Conservation (phyloP, 1,284 basidiomycete genomes). For the Trichosporon ovoides region DNA sequence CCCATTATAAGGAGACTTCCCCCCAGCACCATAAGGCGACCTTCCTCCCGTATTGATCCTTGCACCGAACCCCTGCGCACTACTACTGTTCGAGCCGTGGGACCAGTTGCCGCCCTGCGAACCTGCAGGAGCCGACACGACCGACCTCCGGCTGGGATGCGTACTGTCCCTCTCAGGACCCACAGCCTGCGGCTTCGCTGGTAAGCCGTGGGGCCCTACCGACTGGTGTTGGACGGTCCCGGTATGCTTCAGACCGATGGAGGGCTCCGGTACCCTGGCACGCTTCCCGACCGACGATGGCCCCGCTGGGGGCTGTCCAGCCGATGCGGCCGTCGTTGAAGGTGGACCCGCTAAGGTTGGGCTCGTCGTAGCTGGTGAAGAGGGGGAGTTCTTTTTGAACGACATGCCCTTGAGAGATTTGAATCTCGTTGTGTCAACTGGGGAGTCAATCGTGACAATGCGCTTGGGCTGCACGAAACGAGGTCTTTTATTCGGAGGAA, state of each 20-base stretch:
- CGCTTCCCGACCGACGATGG: not conserved
- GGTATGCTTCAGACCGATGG: not conserved
- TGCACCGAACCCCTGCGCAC: no score
- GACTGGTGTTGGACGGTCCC: not conserved
- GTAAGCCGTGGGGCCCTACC: not conserved
- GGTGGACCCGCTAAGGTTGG: not conserved
- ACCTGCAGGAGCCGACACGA: no score
- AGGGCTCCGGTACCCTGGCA: not conserved
- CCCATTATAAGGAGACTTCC: not conserved
- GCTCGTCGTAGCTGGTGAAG: not conserved
- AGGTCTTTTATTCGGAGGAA: slow-evolving; percentile 10
- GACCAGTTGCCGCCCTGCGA: not conserved
- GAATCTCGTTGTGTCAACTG: slow-evolving; percentile 14
- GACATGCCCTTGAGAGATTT: slow-evolving; percentile 1
- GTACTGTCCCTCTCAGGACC: not conserved
- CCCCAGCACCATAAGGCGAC: not conserved
- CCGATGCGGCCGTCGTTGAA: not conserved
- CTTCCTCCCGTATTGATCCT: not conserved
- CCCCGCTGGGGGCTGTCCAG: not conserved
- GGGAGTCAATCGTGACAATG: slow-evolving; percentile 16
- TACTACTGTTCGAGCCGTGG: not conserved
- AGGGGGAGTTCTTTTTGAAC: not conserved
- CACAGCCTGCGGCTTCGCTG: not conserved
- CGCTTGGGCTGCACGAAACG: slow-evolving; percentile 27
- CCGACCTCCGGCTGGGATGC: not conserved